phyloP scores from a whole-genome alignment of 2,329 filamentous ascomycete species.

The Rutstroemia sp. region DNA sequence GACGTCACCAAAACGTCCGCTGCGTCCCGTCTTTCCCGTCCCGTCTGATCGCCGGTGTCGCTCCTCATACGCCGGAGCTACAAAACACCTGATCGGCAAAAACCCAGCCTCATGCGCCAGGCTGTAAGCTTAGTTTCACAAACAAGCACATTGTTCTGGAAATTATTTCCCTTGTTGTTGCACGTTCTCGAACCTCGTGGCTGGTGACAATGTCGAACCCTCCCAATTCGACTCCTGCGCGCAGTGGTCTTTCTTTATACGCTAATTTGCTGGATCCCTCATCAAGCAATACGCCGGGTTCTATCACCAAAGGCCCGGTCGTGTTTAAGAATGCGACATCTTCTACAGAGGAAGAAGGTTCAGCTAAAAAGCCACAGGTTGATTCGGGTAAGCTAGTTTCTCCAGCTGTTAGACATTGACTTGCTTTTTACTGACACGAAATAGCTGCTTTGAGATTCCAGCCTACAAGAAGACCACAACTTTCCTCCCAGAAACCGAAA shows the following conservation, averaged over 20 bases:
- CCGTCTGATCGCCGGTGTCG: background rate
- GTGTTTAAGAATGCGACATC: constrained; percentile 51
- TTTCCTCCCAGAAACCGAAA: constrained; percentile 49
- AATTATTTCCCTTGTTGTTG: background rate
- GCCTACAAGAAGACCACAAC: constrained; percentile 71
- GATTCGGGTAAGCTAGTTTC: constrained; percentile 50
- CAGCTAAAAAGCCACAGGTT: constrained; percentile 52
- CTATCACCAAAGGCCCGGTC: constrained; percentile 71
- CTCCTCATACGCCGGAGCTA: background rate
- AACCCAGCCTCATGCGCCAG: constrained; percentile 9
- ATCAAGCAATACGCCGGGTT: constrained; percentile 41
- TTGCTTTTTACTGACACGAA: constrained; percentile 36
- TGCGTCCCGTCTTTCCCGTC: background rate
- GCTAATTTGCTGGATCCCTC: constrained; percentile 69
- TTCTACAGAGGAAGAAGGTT: constrained; percentile 35
- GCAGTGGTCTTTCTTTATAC: constrained; percentile 64
- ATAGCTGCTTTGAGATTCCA: constrained; percentile 72
- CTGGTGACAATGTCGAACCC: constrained; percentile 24
- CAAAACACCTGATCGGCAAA: background rate
- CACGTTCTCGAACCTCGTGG: background rate
- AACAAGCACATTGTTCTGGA: background rate
- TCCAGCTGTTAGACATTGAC: constrained; percentile 26
- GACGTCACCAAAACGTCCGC: background rate
- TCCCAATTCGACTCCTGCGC: constrained; percentile 19
- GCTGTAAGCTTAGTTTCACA: constrained; percentile 10